Base-by-base conservation (phyloP, 805 yeast genomes). In the Priceomyces fermenticarens region DNA sequence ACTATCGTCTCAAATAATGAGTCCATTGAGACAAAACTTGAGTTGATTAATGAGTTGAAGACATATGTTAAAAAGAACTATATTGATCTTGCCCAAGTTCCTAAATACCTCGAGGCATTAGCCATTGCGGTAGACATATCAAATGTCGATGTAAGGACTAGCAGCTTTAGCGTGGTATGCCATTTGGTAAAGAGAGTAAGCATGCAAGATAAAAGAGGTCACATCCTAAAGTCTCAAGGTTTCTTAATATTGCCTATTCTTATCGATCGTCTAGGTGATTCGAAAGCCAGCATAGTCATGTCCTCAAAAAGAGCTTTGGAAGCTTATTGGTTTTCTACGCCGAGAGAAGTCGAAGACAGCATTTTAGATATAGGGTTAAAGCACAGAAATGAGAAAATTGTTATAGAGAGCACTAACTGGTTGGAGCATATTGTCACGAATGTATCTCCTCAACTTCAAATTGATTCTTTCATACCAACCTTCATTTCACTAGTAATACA, bases 121-220 rank as follows among this genome's bases (percentile, higher is more conserved):
- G 60, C 73, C 7, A 49, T 65, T 3, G 81, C 77, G 2, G 67
- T 64, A 33, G 72, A 70, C 40, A 60, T 67, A 3, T 48, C 58
- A 2, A 70, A 68, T 36, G 40, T 59, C 27, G 55, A 67, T 9
- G 65, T 78, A 13, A 67, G 68, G 44, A 44, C 67, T 1, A 40
- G 58, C 15, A 68, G 78, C 2, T 78, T 80, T 50, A 70, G 78
- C 23, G 70, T 78, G 0, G 53, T 78, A 3, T 77, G 81, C 36
- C 83, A 80, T 50, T 56, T 80, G 39, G 72, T 80, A 25, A 80
- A 78, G 43, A 60, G 85, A 14, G 75, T 80, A 4, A 72, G 79
- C 35, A 74, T 78, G 58, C 85, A 80, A 57, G 83, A 79, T 47
- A 58, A 67, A 1, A 52, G 57, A 8, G 67, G 67, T 2, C 17